Percentiles rank a stretch among this genome's conserved stretches.
Conservation (phyloP, 1,284 basidiomycete species). For the Sanghuangporus sanghuang region DNA sequence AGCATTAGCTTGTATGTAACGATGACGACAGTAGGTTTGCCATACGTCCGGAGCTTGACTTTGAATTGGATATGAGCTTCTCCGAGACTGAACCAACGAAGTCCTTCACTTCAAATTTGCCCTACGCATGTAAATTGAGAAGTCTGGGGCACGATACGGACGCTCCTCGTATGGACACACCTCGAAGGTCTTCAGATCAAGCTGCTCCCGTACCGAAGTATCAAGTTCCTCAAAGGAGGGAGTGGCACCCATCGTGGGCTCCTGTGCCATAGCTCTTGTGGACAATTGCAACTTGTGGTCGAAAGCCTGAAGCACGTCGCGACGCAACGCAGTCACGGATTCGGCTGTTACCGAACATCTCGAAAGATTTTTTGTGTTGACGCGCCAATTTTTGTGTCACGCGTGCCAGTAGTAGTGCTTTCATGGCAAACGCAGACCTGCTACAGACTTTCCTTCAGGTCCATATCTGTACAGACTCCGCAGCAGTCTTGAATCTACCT, state of each 20-base stretch:
- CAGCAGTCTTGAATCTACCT: slow-evolving; percentile 51
- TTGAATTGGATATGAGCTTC: slow-evolving; percentile 79
- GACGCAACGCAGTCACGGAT: background rate
- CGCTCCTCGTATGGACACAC: slow-evolving; percentile 27
- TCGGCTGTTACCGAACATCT: background rate
- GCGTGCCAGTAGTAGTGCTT: background rate
- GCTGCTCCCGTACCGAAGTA: slow-evolving; percentile 53
- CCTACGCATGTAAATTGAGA: slow-evolving; percentile 37
- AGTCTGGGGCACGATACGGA: background rate
- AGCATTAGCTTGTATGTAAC: background rate
- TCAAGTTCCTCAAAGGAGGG: slow-evolving; percentile 33
- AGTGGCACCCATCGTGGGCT: background rate
- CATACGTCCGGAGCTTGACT: slow-evolving; percentile 79
- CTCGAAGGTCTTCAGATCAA: slow-evolving; percentile 66
- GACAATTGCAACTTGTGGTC: background rate
- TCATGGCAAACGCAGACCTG: slow-evolving; percentile 32
- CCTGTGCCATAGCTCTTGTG: background rate
- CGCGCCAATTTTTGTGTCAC: background rate
- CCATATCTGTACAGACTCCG: slow-evolving; percentile 63
- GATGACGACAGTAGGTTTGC: slow-evolving; percentile 20
- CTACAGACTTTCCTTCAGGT: slow-evolving; percentile 65
- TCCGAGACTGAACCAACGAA: slow-evolving; percentile 85
- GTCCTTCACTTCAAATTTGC: slow-evolving; percentile 89
- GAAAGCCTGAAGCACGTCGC: background rate
- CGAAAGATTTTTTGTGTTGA: background rate